These are phyloP conservation scores for Colletotrichum agaves DNA, from an alignment of 2,329 filamentous ascomycete genomes.

Conservation along the genomic window DNA sequence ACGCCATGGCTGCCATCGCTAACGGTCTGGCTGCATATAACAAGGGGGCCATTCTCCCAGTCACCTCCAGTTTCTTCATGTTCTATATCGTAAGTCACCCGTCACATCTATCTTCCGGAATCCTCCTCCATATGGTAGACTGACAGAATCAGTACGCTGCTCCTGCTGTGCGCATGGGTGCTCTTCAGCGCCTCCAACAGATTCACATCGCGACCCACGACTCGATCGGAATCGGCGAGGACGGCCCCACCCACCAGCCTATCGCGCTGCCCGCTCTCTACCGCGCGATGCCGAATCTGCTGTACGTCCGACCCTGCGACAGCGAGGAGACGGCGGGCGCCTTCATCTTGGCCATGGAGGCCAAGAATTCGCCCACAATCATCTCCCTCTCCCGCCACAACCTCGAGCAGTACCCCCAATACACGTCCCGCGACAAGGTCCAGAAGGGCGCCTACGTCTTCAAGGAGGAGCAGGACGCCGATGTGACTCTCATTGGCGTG, in stretches of 20 bases:
- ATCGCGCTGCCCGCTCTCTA: slow-evolving; percentile 67
- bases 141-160: slow-evolving; percentile 57
- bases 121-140: background rate
- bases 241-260: slow-evolving; percentile 72
- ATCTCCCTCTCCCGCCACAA: slow-evolving; percentile 60
- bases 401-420: slow-evolving; percentile 54
- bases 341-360: slow-evolving; percentile 59
- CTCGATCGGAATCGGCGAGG: slow-evolving; percentile 67
- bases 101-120: background rate
- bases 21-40: slow-evolving; percentile 69
- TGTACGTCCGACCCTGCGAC: slow-evolving; percentile 70
- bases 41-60: slow-evolving; percentile 64
- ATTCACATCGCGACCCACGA: slow-evolving; percentile 73
- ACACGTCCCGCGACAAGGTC: slow-evolving; percentile 55
- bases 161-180: slow-evolving; percentile 69
- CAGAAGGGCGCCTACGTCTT: slow-evolving; percentile 59
- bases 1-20: slow-evolving; percentile 68
- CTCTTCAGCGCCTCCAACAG: slow-evolving; percentile 63
- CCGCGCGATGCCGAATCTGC: slow-evolving; percentile 70
- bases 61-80: slow-evolving; percentile 72
- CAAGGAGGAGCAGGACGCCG: slow-evolving; percentile 53
- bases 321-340: slow-evolving; percentile 68
- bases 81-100: slow-evolving; percentile 59
- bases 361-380: slow-evolving; percentile 54
- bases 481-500: slow-evolving; percentile 56